Base-by-base conservation (phyloP, 169 alveolate genomes). In the Theileria sp. region DNA sequence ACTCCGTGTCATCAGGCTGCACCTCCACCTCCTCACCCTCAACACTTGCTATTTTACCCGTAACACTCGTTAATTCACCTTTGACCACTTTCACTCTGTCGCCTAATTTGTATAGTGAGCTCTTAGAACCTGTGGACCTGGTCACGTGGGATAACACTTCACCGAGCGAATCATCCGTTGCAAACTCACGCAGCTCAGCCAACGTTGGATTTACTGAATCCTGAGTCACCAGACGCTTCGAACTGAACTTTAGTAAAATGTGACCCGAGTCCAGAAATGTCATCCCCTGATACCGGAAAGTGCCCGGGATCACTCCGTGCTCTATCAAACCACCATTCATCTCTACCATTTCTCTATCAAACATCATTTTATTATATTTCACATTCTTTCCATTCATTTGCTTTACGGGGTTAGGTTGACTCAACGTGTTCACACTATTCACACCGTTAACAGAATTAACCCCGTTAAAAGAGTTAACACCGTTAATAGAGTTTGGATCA, bases 191-290 rank as follows among this genome's bases (percentile, higher is more conserved):
- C 44, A 93, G 83, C 67, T 93, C 96, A 23, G 92, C 86, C 62
- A 92, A 78, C 26, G 94, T 93, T 10, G 96, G 95, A 73, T 93
- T 80, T 30, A 89, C 94, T 9, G 86, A 73, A 15, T 80, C 86
- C 30, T 94, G 95, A 15, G 73, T 80, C 30, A 80, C 68, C 13
- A 93, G 68, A 68, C 93, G 80, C 58, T 88, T 88, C 32, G 90
- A 79, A 67, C 88, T 93, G 87, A 93, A 91, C 64, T 89, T 91
- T 50, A 86, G 79, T 77, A 93, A 54, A n/a, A 93, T 68, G 67
- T 88, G 91, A 19, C 96, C 96, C 49, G 91, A 84, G 67, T 93
- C 96, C 71, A 87, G 92, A 81, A 93, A 93, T 28, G 92, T 87
- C 86, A 88, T 87, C 54, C 92, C 92, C 81, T 91, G 91, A 80